Evolutionary conservation across 1,284 basidiomycete genomes (phyloP), one percentile per base, ranked within the genome.

Genomic region (Cutaneotrichosporon curvatum): DNA sequence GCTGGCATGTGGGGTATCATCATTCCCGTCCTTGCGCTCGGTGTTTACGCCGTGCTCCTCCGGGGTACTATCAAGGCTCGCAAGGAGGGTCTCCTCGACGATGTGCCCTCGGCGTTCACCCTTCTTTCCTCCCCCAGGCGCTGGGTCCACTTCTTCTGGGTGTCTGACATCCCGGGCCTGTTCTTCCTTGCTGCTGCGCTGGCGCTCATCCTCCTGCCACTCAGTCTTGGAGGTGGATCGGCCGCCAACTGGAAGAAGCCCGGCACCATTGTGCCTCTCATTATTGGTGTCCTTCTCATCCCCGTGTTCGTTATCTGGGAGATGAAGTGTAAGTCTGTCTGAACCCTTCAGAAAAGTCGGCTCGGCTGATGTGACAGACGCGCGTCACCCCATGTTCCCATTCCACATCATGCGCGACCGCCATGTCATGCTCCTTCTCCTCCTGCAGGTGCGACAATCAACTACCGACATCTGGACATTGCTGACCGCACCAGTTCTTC

Each of bases 1-100:
- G 64, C 68, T 16, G 70, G 68, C 31, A 72, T 73, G 68, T 75
- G 67, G 63, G 66, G 62, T 12, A 72, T 74, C 55, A 72, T 74
- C 51, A 70, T 69, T 55, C 68, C 72, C 4, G 57, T 67, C 37
- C 56, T 58, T 42, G 39, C 61, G 14, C 30, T 72, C 15, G 69
- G 70, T 4, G 56, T 74, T 15, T 47, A 71, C 40, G 36, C 45
- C 30, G 59, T 67, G 3, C 55, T 75, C 21, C 40, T 59, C 21
- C 20, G 56, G 40, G 70, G 68, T 0, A 53, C 59, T 23, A 50
- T 58, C 51, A 46, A 58, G 35, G 63, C 65, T 1, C 56, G 56
- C 28, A 45, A 50, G 16, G 23, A 51, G 8, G 71, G 71, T 9
- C 51, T 57, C 1, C 55, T 72, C 6, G 53, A 56, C 14, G 51